Base-by-base conservation (phyloP, 306 rosid genomes). In the Albizia julibrissin region DNA sequence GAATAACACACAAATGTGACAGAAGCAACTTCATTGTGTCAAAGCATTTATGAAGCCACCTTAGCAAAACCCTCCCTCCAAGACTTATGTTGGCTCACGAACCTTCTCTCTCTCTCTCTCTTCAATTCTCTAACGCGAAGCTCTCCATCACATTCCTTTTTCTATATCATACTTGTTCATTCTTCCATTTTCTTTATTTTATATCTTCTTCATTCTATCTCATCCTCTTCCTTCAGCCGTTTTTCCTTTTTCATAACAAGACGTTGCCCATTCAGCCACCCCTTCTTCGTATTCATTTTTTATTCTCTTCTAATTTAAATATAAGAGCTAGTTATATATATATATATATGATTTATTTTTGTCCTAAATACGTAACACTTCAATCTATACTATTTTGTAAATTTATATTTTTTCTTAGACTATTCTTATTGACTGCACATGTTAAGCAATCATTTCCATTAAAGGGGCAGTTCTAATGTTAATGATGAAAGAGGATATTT, bases 31-130 rank as follows among this genome's bases (percentile, higher is more conserved):
- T 50, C n/a, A 18, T 50, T 50, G 27, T 69, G 14, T 74, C 49
- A 18, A 33, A 70, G 71, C 89, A 88, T 87, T 89, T 69, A 86
- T 80, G 82, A 46, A 80, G 50, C 85, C 89, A 82, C 82, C 85
- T 77, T 62, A 62, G 69, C 84, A 78, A 67, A 19, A 3, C 64
- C 61, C 66, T 54, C 50, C 49, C 10, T 66, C 80, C 69, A 10
- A 82, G 13, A 82, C 74, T 80, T 80, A 43, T 64, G 86, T 80
- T 77, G 42, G 24, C 56, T 47, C 33, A 64, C 31, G 81, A 82
- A 40, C 52, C 86, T 88, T 85, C 80, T 62, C n/a, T 5, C 81
- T 77, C 39, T 16, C 31, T 9, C 81, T 77, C 39, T 16, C 31
- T 9, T 67, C 62, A 76, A 72, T 52, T 52, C 71, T 65, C 71